A percentile compares a stretch with the other conserved stretches of the same genome.
These are phyloP conservation scores for Allium fistulosum DNA, from an alignment of 106 monocot species.

Conservation along the genomic window DNA sequence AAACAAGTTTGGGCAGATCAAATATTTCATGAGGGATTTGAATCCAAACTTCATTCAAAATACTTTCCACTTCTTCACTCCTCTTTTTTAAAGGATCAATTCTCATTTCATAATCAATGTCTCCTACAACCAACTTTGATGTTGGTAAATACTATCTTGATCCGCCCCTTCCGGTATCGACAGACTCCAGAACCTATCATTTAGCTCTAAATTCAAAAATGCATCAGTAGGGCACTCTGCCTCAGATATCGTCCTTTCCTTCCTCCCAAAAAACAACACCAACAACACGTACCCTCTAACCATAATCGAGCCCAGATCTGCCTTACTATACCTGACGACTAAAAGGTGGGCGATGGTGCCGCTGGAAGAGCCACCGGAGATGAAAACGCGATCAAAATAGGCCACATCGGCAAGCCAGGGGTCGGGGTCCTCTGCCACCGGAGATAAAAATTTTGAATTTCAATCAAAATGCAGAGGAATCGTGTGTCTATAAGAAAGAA, in stretches of 20 bases:
- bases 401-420: constrained; percentile 30
- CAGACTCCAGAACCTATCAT: constrained; percentile 60
- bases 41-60: constrained; percentile 56
- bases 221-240: constrained; percentile 53
- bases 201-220: constrained; percentile 39
- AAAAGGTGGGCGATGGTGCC: constrained; percentile 76
- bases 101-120: constrained; percentile 47
- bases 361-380: constrained; percentile 76
- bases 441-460: no score
- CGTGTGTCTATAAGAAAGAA: no score
- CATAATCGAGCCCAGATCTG: constrained; percentile 27
- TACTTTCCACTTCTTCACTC: constrained; percentile 16
- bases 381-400: constrained; percentile 34
- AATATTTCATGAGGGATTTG: constrained; percentile 94
- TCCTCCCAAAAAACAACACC: constrained; percentile 78
- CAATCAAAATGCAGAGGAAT: no score
- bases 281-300: constrained; percentile 50
- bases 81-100: constrained; percentile 17
- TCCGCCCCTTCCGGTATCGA: constrained; percentile 39
- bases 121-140: constrained; percentile 34
- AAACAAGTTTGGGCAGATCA: constrained; percentile 70
- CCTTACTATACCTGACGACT: constrained; percentile 35
- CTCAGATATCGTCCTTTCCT: constrained; percentile 34
- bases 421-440: constrained; percentile 14
- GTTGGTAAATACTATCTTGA: constrained; percentile 11